These are phyloP conservation scores for Citrus australasica DNA, from an alignment of 345 rosid species.

Conservation along the genomic window DNA sequence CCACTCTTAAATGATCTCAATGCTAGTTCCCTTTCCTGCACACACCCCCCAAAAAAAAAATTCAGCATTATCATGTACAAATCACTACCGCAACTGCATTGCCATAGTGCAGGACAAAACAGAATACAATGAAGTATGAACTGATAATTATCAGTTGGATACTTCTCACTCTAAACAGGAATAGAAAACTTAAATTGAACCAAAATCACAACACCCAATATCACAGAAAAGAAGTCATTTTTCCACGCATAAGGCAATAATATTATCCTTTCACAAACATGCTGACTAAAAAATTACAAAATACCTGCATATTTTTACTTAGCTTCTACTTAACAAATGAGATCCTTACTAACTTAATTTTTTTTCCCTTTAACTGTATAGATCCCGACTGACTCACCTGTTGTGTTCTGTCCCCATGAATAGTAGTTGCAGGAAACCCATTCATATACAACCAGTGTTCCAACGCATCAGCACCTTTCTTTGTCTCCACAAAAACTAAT, in stretches of 20 bases:
- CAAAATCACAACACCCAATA: no score
- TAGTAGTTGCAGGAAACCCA: constrained; percentile 91
- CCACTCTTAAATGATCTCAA: constrained; percentile 85
- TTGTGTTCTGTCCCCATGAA: constrained; percentile 96
- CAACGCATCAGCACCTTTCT: constrained; percentile 90
- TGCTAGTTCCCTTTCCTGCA: constrained; percentile 95
- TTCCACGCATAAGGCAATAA: no score
- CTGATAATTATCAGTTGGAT: no score
- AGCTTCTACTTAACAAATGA: neutral
- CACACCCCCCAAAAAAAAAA: neutral
- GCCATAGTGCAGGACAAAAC: no score
- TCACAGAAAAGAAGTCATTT: no score
- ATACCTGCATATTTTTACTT: neutral
- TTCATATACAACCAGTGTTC: constrained; percentile 85
- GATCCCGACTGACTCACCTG: constrained; percentile 43
- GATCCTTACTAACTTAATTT: neutral
- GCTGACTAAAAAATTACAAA: neutral
- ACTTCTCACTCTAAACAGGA: no score
- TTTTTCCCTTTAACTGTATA: neutral
- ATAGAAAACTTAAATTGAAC: no score
- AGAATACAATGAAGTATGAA: no score
- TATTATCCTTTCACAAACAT: neutral
- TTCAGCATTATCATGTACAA: neutral
- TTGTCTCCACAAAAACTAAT: constrained; percentile 97
- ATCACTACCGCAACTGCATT: neutral